Evolutionary conservation across 768 basidiomycete species (phyloP).

Genomic region (Agaricus sinodeliciosus): DNA sequence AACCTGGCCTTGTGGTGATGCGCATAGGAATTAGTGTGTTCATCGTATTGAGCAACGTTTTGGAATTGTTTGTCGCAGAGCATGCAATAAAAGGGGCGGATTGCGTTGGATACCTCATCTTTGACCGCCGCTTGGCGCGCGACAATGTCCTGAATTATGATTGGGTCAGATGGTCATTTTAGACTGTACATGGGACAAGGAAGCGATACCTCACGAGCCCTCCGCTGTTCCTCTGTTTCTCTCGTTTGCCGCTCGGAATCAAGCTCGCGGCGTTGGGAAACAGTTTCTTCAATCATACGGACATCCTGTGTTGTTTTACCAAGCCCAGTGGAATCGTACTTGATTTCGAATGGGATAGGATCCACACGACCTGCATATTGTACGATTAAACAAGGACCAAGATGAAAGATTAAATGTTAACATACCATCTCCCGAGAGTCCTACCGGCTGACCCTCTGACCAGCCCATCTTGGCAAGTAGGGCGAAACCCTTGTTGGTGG

Average conservation of each 20-base stretch:
- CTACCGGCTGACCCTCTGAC: conserved; percentile 73
- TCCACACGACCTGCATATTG: conserved; percentile 61
- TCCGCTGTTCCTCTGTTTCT: conserved; percentile 75
- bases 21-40: conserved; percentile 85
- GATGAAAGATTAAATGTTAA: neutral
- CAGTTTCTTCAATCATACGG: conserved; percentile 79
- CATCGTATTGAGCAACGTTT: conserved; percentile 82
- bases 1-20: conserved; percentile 82
- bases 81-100: conserved; percentile 73
- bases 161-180: neutral
- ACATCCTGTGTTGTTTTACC: conserved; percentile 77
- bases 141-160: conserved; percentile 42
- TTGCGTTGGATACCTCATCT: conserved; percentile 59
- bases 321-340: conserved; percentile 71
- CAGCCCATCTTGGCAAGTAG: conserved; percentile 81
- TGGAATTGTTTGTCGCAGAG: conserved; percentile 87
- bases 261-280: conserved; percentile 71
- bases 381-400: neutral
- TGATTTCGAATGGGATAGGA: conserved; percentile 76
- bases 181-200: neutral
- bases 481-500: conserved; percentile 73
- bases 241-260: conserved; percentile 78
- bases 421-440: conserved; percentile 69
- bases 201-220: conserved; percentile 53
- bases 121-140: conserved; percentile 61